Evolutionary conservation across 495 filamentous ascomycete genomes (phyloP).

Genomic region (Mytilinidion resinicola): DNA sequence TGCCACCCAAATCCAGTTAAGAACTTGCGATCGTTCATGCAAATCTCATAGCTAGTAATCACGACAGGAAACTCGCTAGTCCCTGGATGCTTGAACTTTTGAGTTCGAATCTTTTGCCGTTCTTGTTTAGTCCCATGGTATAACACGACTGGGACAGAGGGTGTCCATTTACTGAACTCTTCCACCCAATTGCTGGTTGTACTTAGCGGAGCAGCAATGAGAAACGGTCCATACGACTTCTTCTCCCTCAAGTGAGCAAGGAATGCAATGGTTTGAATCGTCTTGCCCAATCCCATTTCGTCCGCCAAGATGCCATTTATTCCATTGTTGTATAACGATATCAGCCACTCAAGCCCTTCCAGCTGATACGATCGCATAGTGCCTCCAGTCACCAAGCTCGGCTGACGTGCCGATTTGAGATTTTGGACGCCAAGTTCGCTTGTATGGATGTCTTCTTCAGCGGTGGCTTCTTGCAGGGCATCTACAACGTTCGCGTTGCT

Average conservation of each 20-base stretch:
- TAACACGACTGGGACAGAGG: slow-evolving; percentile 73
- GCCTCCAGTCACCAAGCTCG: slow-evolving; percentile 75
- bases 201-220: slow-evolving; percentile 84
- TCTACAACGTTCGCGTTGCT: slow-evolving; percentile 48
- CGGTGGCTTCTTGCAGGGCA: slow-evolving; percentile 49
- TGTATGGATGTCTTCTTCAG: slow-evolving; percentile 52
- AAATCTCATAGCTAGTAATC: slow-evolving; percentile 91
- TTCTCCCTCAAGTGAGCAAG: slow-evolving; percentile 85
- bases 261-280: slow-evolving; percentile 86
- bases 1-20: slow-evolving; percentile 83
- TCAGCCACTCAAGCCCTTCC: slow-evolving; percentile 90
- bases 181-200: slow-evolving; percentile 96
- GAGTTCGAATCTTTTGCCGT: slow-evolving; percentile 63
- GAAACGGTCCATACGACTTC: slow-evolving; percentile 77
- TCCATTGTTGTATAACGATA: slow-evolving; percentile 80
- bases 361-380: slow-evolving; percentile 92
- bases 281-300: slow-evolving; percentile 97
- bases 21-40: slow-evolving; percentile 78
- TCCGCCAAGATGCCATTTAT: slow-evolving; percentile 93
- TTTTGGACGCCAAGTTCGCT: slow-evolving; percentile 67
- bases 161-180: slow-evolving; percentile 86
- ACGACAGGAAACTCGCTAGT: slow-evolving; percentile 76
- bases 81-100: slow-evolving; percentile 54
- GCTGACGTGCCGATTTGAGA: slow-evolving; percentile 74
- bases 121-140: slow-evolving; percentile 80